Base-by-base conservation (phyloP, 1,284 basidiomycete genomes). In the Heterobasidion occidentale region DNA sequence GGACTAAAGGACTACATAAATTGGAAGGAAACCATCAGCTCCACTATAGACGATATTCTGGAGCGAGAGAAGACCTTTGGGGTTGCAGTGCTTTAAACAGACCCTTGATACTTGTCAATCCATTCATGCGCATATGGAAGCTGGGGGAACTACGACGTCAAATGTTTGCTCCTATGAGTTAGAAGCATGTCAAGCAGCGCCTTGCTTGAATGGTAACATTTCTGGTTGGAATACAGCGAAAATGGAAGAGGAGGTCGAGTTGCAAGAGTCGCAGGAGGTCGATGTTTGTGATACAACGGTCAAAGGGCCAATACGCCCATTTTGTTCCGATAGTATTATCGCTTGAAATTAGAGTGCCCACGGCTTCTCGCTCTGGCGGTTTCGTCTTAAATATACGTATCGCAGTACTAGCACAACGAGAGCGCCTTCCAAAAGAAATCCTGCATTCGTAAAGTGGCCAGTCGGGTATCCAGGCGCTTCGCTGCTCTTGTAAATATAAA, bases 381-480 rank as follows among this genome's bases (percentile, higher is more conserved):
- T 67, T 33, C 64, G 59, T 9, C 54, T 57, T 20, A 55, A 46
- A 51, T 67, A 67, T 15, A 67, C 56, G 7, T 46, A 3, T 27
- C 64, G 54, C 7, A 67, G 55, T 0, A 58, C 50, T 14, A 69
- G 51, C 8, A 63, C 60, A 27, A 62, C 52, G 2, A 65, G 7
- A 9, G 68, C 65, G 2, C 65, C 68, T 2, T 58, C 55, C 2
- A 67, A 51, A 17, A 67, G 59, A 34, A 72, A 67, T 5, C 61
- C 71, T 1, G 68, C 70, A 49, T 73, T 73, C 15, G 68, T 70
- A 63, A 64, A 72, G 57, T 73, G 71, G 0, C 71, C 71, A 0
- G 71, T 73, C 2, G 65, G 70, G 59, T 70, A 73, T 9, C 68
- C 65, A 0, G 63, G 63, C 0, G 65, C 66, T 57, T 74, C 70